Conservation (phyloP, 305 asterid species). For the Lippia alba region DNA sequence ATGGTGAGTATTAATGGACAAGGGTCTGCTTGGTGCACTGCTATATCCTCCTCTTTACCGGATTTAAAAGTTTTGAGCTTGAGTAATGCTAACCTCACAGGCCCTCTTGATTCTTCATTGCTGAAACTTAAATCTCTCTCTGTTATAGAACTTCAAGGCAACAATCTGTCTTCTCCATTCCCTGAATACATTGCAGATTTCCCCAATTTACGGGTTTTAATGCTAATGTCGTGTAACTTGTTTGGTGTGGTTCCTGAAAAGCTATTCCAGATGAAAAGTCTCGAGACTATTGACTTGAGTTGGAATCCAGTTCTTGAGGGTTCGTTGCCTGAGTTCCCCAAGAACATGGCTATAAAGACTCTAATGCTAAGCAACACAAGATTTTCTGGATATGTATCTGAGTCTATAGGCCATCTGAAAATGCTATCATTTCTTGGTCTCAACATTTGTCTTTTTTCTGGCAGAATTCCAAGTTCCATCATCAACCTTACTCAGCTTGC, state of each 20-base stretch:
- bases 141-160: slow-evolving; percentile 50
- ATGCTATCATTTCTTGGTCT: slow-evolving; percentile 49
- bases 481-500: slow-evolving; percentile 49
- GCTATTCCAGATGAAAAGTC: slow-evolving; percentile 52
- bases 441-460: slow-evolving; percentile 46
- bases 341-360: slow-evolving; percentile 47
- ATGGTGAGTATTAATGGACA: slow-evolving; percentile 50
- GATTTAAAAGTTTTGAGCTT: slow-evolving; percentile 59
- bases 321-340: slow-evolving; percentile 57
- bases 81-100: slow-evolving; percentile 44
- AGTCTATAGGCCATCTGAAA: slow-evolving; percentile 52
- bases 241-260: slow-evolving; percentile 47
- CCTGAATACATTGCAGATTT: slow-evolving; percentile 51
- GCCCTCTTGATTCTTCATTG: slow-evolving; percentile 49
- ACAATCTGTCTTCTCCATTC: slow-evolving; percentile 46
- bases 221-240: slow-evolving; percentile 43
- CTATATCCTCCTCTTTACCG: slow-evolving; percentile 55
- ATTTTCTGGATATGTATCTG: slow-evolving; percentile 57
- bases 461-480: slow-evolving; percentile 55
- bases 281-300: slow-evolving; percentile 51
- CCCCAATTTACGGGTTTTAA: slow-evolving; percentile 44
- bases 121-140: slow-evolving; percentile 52
- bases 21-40: slow-evolving; percentile 51
- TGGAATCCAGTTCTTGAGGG: slow-evolving; percentile 54
- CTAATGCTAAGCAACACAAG: slow-evolving; percentile 48